Percentiles rank a stretch among this genome's conserved stretches.
Evolutionary conservation across 345 rosid genomes (phyloP).

Genomic region (Microcos paniculata): DNA sequence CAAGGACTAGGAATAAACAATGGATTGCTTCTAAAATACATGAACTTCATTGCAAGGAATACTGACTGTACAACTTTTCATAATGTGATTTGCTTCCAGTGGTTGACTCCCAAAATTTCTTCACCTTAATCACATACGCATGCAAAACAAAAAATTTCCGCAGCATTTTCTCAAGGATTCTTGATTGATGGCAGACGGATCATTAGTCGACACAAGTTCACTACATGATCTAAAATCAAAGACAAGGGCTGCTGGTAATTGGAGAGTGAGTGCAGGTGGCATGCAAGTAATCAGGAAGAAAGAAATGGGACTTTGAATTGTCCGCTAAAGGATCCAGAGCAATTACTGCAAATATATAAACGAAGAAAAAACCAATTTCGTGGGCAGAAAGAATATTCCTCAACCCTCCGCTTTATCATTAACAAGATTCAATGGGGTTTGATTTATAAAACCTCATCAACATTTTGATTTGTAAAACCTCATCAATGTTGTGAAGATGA

Average conservation of each 20-base stretch:
- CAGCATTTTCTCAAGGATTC: background rate
- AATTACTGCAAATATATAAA: background rate
- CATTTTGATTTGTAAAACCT: conserved; percentile 17
- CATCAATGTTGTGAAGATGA: background rate
- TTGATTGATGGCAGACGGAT: background rate
- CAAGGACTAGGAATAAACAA: background rate
- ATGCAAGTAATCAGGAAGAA: background rate
- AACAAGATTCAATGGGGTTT: conserved; percentile 8
- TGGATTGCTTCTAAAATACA: background rate
- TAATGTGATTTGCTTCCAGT: background rate
- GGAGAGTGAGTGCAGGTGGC: background rate
- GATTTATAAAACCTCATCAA: background rate
- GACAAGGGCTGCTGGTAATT: background rate
- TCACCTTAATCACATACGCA: background rate
- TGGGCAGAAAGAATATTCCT: conserved; percentile 11
- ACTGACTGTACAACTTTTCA: background rate
- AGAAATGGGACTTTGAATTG: background rate
- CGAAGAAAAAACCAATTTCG: background rate
- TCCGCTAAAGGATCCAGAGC: background rate
- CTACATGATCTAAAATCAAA: background rate
- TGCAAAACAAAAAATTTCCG: background rate
- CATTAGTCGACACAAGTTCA: background rate
- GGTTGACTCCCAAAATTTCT: background rate
- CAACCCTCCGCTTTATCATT: conserved; percentile 22
- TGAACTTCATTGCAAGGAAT: background rate